Base-by-base conservation (phyloP, 805 yeast species). In the Wickerhamomyces rabaulensis region DNA sequence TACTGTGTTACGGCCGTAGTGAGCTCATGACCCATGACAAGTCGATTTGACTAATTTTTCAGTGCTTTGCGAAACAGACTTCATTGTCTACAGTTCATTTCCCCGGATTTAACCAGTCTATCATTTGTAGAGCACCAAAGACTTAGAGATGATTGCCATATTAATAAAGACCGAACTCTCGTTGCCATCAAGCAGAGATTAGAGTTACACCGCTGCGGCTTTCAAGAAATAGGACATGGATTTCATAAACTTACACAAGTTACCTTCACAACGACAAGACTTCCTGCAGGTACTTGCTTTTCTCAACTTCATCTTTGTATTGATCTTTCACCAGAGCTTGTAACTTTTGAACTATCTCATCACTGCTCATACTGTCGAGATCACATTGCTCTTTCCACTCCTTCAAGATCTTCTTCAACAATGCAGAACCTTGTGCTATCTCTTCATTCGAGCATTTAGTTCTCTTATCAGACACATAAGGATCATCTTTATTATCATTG, bases 381-480 rank as follows among this genome's bases (percentile, higher is more conserved):
- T 55, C 55, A 16, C 59, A 52, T 1, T 40, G 46, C 2, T 38
- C 43, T 21, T 43, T 60, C 78, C 71, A 79, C 19, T 47, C 50
- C 50, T 55, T 73, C 57, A 75, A 69, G 6, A 71, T 68, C 53
- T 49, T 64, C 65, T 70, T 74, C 61, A 74, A 66, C 41, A 61
- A 54, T 9, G 67, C 74, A n/a, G 78, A 73, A 2, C 94, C 94
- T 6, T 63, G 58, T 3, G 69, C 56, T 39, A 82, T 67, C 45
- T 84, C 84, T 6, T 74, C 75, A 27, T 69, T 66, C 3, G 72
- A 54, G 56, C 84, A 79, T 56, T 78, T 75, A 12, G 75, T 64
- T 50, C 67, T 66, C 58, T 80, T 76, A 46, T 65, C 43, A 33
- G 39, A 40, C 17, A 33, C 36, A 8, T 33, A 33, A 42, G 67